A percentile compares a stretch with the other conserved stretches of the same genome.
phyloP scores from a whole-genome alignment of 805 yeast species.

The Isabelozyma heimii region DNA sequence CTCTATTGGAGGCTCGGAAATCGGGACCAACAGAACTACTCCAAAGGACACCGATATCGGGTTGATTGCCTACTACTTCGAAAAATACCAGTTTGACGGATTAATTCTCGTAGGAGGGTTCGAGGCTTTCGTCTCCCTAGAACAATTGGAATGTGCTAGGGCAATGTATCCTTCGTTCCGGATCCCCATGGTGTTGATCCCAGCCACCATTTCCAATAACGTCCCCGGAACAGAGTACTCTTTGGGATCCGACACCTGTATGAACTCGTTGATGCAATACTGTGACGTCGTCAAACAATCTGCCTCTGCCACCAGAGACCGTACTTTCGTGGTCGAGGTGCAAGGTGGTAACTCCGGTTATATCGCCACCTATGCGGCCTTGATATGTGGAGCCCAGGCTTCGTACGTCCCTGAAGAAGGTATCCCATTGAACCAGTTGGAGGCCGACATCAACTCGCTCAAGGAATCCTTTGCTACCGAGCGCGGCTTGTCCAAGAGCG shows the following conservation, averaged over 20 bases:
- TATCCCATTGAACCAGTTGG: slow-evolving; percentile 62
- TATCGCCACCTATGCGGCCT: slow-evolving; percentile 80
- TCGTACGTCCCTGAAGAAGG: slow-evolving; percentile 89
- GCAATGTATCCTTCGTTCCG: slow-evolving; percentile 81
- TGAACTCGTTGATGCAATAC: slow-evolving; percentile 85
- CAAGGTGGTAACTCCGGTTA: slow-evolving; percentile 98
- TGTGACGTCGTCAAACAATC: slow-evolving; percentile 94
- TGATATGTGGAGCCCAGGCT: slow-evolving; percentile 88
- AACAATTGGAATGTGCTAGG: slow-evolving; percentile 78
- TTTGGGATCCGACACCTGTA: slow-evolving; percentile 92
- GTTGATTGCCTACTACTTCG: slow-evolving; percentile 88
- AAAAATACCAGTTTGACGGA: slow-evolving; percentile 85
- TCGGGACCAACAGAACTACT: slow-evolving; percentile 89
- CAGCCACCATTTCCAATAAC: slow-evolving; percentile 95
- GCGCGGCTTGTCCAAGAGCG: slow-evolving; percentile 76
- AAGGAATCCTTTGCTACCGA: slow-evolving; percentile 69
- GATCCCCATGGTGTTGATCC: slow-evolving; percentile 90
- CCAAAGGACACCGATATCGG: slow-evolving; percentile 83
- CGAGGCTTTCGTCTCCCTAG: slow-evolving; percentile 88
- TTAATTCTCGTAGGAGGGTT: slow-evolving; percentile 92
- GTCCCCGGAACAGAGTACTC: slow-evolving; percentile 99
- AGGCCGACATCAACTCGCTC: slow-evolving; percentile 71
- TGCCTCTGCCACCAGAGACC: slow-evolving; percentile 89
- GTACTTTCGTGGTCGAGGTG: slow-evolving; percentile 95
- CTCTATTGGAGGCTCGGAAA: slow-evolving; percentile 89